Evolutionary conservation across 2,329 filamentous ascomycete species (phyloP), one percentile per base, ranked within the genome.

Genomic region (Septoria linicola): DNA sequence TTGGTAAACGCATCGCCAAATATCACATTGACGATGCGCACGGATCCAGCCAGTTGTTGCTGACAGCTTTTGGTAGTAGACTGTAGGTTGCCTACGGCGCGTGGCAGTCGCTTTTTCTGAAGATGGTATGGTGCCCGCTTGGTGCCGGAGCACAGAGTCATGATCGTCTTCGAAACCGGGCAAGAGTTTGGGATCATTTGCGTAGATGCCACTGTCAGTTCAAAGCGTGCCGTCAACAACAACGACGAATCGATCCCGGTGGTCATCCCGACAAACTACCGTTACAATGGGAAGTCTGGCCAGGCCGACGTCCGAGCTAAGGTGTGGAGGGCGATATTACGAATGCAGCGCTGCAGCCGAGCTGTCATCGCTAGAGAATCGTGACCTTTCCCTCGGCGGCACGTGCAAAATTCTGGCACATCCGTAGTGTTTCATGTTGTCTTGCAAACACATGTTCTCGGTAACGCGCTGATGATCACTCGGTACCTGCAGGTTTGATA

Each of bases 401-500:
- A 47, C 30, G 43, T 23, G 34, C 43, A 39, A 19, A 14, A 8
- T 27, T 30, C 43, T 37, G 35, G 37, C 43, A 27, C 23, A 27
- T 27, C 23, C 5, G 23, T 10, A 5, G 43, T 49, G 46, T 42
- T 49, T 49, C 46, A 49, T 30, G 4, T 27, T 36, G 36, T 17
- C 21, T 41, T 31, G 25, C 16, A 8, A 27, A n/a, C 7, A 41
- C 14, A 19, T 36, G 34, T 21, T n/a, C n/a, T n/a, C n/a, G n/a
- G n/a, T n/a, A n/a, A n/a, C n/a, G n/a, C n/a, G n/a, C n/a, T n/a
- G 31, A 23, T 2, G 46, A 42, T 27, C 19, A 4, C 8, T 16
- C 25, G 25, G 46, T 42, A 25, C 31, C 40, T 50, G 47, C 47
- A 27, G 17, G 19, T n/a, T 8, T 27, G 35, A 17, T 48, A 48